Base-by-base conservation (phyloP, 441 rosid genomes). In the Caryocar brasiliense region DNA sequence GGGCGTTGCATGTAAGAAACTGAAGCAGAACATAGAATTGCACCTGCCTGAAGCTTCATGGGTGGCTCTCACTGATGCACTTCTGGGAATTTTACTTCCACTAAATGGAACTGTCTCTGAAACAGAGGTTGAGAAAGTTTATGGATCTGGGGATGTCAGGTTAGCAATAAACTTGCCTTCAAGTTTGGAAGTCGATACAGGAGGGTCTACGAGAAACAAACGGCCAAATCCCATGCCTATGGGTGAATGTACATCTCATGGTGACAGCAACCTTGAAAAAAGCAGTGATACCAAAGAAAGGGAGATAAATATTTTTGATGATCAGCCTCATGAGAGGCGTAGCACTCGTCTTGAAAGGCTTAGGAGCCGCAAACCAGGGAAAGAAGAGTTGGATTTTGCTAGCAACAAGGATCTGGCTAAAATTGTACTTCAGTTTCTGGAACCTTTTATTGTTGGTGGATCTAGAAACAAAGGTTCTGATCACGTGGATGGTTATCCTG, bases 261-360 rank as follows among this genome's bases (percentile, higher is more conserved):
- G 51, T 58, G 85, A 80, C 62, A 62, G 62, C 64, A 71, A 67
- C 66, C 26, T 59, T 47, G 80, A 79, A 64, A 75, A 72, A 69
- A 62, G 58, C 63, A 54, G 51, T 66, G 46, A 40, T 43, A 25
- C 15, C 58, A 82, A 73, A 64, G 85, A 80, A 66, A 80, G 71
- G 61, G 86, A 78, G 51, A 30, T 67, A 61, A 59, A 18, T 43
- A 35, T 58, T 62, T 66, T 60, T 50, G 92, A 80, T 61, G 99
- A 86, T 44, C 99, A 88, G 25, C 88, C 91, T 46, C 85, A 84
- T 65, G 99, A 89, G 76, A 89, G 99, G 66, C 79, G 97, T 53
- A 93, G 99, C 70, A 81, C 85, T 68, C 96, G 97, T 66, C 97
- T 90, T 67, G 94, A 80, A 70, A 83, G 88, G 75, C 90, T 85